A percentile compares a stretch with the other conserved stretches of the same genome.
Conservation (phyloP, 495 filamentous ascomycete species). For the Penicillium egyptiacum region DNA sequence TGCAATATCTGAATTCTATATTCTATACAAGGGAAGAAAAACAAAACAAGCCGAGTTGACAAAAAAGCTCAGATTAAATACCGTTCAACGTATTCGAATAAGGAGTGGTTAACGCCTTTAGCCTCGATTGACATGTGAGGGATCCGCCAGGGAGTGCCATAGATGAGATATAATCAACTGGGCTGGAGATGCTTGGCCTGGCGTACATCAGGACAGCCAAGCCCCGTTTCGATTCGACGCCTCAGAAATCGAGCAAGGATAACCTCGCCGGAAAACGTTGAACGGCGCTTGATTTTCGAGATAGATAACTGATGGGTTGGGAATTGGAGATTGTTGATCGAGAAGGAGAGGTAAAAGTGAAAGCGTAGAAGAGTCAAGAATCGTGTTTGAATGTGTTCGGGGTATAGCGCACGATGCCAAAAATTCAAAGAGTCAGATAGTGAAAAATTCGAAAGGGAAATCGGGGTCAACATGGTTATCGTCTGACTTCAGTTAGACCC, state of each 20-base stretch:
- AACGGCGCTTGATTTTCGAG: not conserved
- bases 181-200: not conserved
- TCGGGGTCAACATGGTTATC: not conserved
- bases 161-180: not conserved
- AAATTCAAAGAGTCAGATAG: not conserved
- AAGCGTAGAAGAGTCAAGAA: not conserved
- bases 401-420: constrained; percentile 13
- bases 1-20: not conserved
- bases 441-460: not conserved
- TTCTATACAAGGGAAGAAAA: not conserved
- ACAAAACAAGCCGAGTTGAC: not conserved
- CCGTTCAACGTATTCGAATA: not conserved
- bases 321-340: not conserved
- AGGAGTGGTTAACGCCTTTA: not conserved
- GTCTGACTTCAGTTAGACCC: not conserved
- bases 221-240: not conserved
- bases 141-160: not conserved
- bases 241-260: not conserved
- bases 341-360: not conserved
- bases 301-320: not conserved
- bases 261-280: not conserved
- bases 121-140: not conserved
- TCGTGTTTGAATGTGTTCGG: constrained; percentile 5
- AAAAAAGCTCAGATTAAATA: not conserved
- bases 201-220: not conserved